Evolutionary conservation across 352 stramenopile genomes (phyloP), one percentile per base, ranked within the genome.

Genomic region (Phytophthora tentaculata): DNA sequence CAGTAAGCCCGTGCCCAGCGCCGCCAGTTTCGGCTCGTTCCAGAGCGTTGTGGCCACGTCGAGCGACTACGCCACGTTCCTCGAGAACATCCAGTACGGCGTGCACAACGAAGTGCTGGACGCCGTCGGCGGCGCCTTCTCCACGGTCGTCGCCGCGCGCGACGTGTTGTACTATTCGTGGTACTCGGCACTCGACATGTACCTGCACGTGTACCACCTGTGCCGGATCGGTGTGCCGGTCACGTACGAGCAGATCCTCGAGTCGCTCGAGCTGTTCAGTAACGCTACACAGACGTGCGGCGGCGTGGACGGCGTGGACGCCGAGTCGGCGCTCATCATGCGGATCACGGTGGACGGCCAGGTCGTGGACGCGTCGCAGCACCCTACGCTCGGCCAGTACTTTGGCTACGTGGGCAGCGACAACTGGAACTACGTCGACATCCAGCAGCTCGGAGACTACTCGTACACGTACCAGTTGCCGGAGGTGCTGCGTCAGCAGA

Each of bases 151-250:
- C 0, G 81, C 83, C 17, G 80, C 86, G 0, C 49, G 64, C 8
- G 86, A 94, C 50, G 65, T 80, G 17, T 66, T 92, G 22, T 94
- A 88, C 71, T 94, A 86, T 66, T 90, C 83, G 66, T 90, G 79
- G 83, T 81, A 90, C 60, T 37, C 76, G 26, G 64, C 82, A 2
- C 64, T 94, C 28, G 85, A 94, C 67, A 90, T 92, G 79, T 85
- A 86, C 64, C 56, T 86, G 41, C 69, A 85, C 49, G 77, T 86
- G 60, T 91, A 89, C 69, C 80, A 89, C 52, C 50, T 89, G 67
- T 94, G 85, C 71, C 80, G 77, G 37, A 68, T 92, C 43, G 79
- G 76, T 14, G 76, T 81, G 13, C 75, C 67, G 4, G 53, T 91
- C 5, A 83, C 80, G 14, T 73, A 81, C 48, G 57, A 74, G 5